Evolutionary conservation across 129 eudicot species (phyloP).

Genomic region (Pittosporum tobira): DNA sequence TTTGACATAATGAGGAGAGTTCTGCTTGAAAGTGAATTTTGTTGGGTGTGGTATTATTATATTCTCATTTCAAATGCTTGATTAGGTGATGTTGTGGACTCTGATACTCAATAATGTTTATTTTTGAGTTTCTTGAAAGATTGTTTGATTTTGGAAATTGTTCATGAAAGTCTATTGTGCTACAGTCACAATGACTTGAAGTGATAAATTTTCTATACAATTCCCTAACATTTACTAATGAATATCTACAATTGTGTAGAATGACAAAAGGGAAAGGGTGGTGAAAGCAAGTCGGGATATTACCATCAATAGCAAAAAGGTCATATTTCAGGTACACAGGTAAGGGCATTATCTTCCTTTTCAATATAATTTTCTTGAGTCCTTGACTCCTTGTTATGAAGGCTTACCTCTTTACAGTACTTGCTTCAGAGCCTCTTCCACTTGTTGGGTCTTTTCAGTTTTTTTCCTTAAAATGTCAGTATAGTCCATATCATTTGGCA

Average conservation of each 20-base stretch:
- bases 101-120: too few relatives aligned
- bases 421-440: background rate
- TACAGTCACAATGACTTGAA: too few relatives aligned
- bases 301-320: constrained; percentile 97
- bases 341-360: constrained; percentile 15
- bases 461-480: background rate
- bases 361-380: background rate
- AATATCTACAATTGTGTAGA: constrained; percentile 34
- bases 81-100: too few relatives aligned
- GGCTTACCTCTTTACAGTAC: background rate
- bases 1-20: too few relatives aligned
- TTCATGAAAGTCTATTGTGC: too few relatives aligned
- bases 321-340: constrained; percentile 99
- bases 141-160: too few relatives aligned
- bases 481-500: too few relatives aligned
- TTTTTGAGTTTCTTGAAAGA: too few relatives aligned
- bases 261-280: constrained; percentile 93
- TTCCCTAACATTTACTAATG: background rate
- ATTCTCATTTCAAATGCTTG: too few relatives aligned
- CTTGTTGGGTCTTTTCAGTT: background rate
- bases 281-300: constrained; percentile 98
- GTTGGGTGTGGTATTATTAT: too few relatives aligned
- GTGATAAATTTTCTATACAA: background rate
- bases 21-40: too few relatives aligned
- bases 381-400: background rate